These are phyloP conservation scores for Creolimax fragrantissima DNA, from an alignment of 78 protist species.

Conservation along the genomic window DNA sequence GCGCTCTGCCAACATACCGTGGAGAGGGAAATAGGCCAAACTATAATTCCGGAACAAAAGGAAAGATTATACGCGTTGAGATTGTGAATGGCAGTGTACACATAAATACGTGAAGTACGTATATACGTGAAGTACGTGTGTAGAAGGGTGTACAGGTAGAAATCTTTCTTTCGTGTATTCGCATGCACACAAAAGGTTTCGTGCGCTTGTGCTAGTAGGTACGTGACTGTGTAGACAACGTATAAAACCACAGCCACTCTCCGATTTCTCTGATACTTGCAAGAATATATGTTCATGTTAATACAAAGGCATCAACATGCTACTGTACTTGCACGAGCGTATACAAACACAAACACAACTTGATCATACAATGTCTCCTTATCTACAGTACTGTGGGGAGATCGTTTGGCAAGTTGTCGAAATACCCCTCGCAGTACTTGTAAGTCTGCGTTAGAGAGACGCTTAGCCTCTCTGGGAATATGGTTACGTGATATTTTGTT, in stretches of 20 bases:
- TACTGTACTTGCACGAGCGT: too few relatives aligned
- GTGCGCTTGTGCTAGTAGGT: not conserved
- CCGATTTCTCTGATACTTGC: too few relatives aligned
- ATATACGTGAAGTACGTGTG: not conserved
- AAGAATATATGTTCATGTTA: too few relatives aligned
- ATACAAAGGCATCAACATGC: too few relatives aligned
- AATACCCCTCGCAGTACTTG: not conserved
- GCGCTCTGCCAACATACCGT: constrained; percentile 44
- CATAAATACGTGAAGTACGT: not conserved
- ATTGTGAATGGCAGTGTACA: not conserved
- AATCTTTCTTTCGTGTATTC: not conserved
- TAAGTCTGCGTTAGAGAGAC: not conserved
- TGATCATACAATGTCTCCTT: constrained; percentile 32
- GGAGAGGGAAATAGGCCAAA: constrained; percentile 28
- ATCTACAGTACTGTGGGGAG: constrained; percentile 25
- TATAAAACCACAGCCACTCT: not conserved
- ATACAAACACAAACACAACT: not conserved
- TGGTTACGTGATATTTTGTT: not conserved
- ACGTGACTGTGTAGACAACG: not conserved
- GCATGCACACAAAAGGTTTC: not conserved
- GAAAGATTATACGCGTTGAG: not conserved
- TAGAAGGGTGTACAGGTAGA: not conserved
- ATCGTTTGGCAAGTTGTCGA: constrained; percentile 30
- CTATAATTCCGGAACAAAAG: not conserved
- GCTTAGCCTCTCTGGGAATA: not conserved